Conservation (phyloP, 805 yeast species). For the Metschnikowia lochheadii region DNA sequence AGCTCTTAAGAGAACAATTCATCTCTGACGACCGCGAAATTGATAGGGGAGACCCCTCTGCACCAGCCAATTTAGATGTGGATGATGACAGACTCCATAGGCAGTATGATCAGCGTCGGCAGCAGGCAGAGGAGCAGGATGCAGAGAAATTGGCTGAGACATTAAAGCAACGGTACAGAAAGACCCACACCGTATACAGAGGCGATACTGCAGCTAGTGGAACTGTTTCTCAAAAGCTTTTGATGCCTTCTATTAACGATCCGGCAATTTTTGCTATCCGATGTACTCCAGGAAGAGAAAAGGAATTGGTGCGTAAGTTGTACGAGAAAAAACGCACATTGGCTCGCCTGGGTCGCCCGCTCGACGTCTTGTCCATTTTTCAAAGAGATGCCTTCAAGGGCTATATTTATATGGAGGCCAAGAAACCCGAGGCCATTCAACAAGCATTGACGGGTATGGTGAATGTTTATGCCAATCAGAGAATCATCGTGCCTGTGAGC, state of each 20-base stretch:
- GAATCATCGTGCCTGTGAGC: conserved; percentile 87
- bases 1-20: conserved; percentile 75
- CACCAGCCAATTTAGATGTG: conserved; percentile 20
- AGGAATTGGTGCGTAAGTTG: conserved; percentile 79
- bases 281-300: conserved; percentile 90
- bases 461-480: conserved; percentile 69
- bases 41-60: conserved; percentile 50
- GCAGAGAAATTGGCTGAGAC: conserved; percentile 93
- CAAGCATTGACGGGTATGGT: conserved; percentile 86
- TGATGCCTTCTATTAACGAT: conserved; percentile 93
- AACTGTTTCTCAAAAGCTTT: conserved; percentile 82
- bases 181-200: conserved; percentile 75
- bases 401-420: conserved; percentile 90
- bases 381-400: conserved; percentile 93
- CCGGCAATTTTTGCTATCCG: conserved; percentile 96
- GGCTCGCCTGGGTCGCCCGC: conserved; percentile 69
- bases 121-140: conserved; percentile 85
- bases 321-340: conserved; percentile 79
- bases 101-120: conserved; percentile 83
- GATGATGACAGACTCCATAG: conserved; percentile 73
- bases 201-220: conserved; percentile 67
- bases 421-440: conserved; percentile 86
- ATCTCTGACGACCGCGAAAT: conserved; percentile 66
- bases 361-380: conserved; percentile 83
- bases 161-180: conserved; percentile 87